phyloP scores from a whole-genome alignment of 345 rosid species.

The Gossypium sturtianum region DNA sequence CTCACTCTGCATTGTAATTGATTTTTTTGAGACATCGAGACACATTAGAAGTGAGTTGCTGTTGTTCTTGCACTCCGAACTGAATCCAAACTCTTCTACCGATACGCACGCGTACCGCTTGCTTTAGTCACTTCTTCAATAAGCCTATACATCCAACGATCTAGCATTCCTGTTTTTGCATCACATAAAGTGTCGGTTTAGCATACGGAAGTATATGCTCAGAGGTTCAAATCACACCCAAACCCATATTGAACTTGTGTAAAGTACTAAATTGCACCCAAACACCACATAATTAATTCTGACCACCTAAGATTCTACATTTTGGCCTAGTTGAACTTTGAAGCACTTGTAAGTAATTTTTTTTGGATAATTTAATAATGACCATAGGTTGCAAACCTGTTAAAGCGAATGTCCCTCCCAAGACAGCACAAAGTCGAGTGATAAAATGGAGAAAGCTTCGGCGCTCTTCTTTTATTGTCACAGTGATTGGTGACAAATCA shows the following conservation, averaged over 20 bases:
- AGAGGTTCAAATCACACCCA: not conserved
- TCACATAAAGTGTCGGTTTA: not conserved
- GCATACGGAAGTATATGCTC: not conserved
- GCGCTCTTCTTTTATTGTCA: conserved; percentile 86
- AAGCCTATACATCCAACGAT: conserved; percentile 94
- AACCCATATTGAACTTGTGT: not conserved
- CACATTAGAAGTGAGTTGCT: not conserved
- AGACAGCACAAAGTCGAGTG: conserved; percentile 95
- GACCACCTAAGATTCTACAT: not conserved
- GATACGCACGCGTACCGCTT: conserved; percentile 17
- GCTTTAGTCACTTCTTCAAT: conserved; percentile 63
- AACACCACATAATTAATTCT: not conserved
- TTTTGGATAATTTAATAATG: not conserved
- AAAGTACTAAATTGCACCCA: not conserved
- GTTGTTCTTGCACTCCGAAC: not conserved
- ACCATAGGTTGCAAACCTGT: conserved; percentile 52
- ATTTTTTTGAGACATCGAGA: not conserved
- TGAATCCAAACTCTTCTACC: conserved; percentile 12
- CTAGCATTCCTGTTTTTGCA: conserved; percentile 70
- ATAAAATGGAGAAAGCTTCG: conserved; percentile 91
- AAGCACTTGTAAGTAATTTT: not conserved
- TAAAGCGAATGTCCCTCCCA: conserved; percentile 95
- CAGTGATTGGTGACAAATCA: conserved; percentile 95
- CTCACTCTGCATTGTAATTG: not conserved
- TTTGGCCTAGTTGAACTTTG: not conserved